Percentiles rank a stretch among this genome's conserved stretches.
Conservation (phyloP, 495 filamentous ascomycete species). For the Penicillium alfredii region DNA sequence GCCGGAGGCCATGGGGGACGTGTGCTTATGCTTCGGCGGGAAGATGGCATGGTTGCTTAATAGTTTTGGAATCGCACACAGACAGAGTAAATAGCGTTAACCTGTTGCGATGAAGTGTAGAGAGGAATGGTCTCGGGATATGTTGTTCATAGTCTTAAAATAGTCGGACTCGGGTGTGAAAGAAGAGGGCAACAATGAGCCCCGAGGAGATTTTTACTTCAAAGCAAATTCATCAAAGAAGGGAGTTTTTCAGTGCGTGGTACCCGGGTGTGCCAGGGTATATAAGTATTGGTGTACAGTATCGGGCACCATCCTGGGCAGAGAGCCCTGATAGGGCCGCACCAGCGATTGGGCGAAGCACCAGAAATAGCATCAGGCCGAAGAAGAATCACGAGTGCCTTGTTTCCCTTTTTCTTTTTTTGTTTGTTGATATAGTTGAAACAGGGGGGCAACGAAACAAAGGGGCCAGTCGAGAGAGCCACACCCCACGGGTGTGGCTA, state of each 20-base stretch:
- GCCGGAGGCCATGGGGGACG: slow-evolving; percentile 34
- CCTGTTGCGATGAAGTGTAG: slow-evolving; percentile 19
- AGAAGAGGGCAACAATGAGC: slow-evolving; percentile 5
- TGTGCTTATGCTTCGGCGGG: slow-evolving; percentile 19
- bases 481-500: slow-evolving; percentile 4
- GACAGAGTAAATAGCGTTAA: slow-evolving; percentile 5
- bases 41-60: slow-evolving; percentile 22
- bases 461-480: slow-evolving; percentile 1
- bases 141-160: slow-evolving; percentile 23
- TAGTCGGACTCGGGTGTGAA: slow-evolving; percentile 9
- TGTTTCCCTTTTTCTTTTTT: too few species aligned
- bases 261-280: slow-evolving; percentile 11
- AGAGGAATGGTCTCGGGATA: slow-evolving; percentile 6
- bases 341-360: slow-evolving; percentile 17
- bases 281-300: slow-evolving; percentile 18
- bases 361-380: slow-evolving; percentile 21
- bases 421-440: too few species aligned
- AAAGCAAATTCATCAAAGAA: slow-evolving; percentile 22
- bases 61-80: slow-evolving; percentile 11
- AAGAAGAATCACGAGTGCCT: slow-evolving; percentile 11
- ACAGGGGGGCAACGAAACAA: slow-evolving; percentile 1
- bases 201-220: slow-evolving; percentile 6
- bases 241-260: slow-evolving; percentile 6
- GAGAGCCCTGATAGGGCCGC: slow-evolving; percentile 21
- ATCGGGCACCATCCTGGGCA: slow-evolving; percentile 24